Evolutionary conservation across 768 basidiomycete species (phyloP).

Genomic region (Psilocybe cyanescens): DNA sequence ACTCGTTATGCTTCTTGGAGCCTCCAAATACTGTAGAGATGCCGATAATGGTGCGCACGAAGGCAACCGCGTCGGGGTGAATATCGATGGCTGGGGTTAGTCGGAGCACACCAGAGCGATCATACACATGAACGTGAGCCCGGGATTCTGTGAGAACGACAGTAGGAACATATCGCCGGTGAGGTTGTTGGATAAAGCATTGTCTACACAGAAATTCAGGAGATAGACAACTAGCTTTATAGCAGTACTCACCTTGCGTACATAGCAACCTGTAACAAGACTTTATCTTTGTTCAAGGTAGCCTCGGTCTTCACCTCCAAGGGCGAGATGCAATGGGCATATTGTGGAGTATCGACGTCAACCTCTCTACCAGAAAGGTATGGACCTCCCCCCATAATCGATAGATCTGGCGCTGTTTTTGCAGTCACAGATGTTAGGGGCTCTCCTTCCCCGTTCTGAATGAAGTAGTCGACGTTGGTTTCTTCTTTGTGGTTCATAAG

Average conservation of each 20-base stretch:
- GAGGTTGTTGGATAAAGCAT: neutral
- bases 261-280: neutral
- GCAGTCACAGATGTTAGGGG: no score
- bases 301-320: neutral
- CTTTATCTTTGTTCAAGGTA: neutral
- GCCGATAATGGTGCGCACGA: neutral
- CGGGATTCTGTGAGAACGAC: neutral
- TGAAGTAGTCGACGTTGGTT: no score
- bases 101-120: neutral
- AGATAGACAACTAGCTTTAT: neutral
- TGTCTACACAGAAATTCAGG: neutral
- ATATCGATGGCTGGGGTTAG: neutral
- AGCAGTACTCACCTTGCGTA: neutral
- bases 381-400: neutral
- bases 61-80: neutral
- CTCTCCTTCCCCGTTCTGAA: no score
- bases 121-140: neutral
- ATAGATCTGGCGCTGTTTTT: neutral
- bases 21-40: neutral
- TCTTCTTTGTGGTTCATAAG: no score
- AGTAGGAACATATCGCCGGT: neutral
- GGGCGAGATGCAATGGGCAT: neutral
- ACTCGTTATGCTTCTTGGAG: neutral
- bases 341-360: neutral
- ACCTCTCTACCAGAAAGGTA: neutral